A percentile compares a stretch with the other conserved stretches of the same genome.
These are phyloP conservation scores for Hypoxylon fuscum DNA, from an alignment of 495 filamentous ascomycete genomes.

Conservation along the genomic window DNA sequence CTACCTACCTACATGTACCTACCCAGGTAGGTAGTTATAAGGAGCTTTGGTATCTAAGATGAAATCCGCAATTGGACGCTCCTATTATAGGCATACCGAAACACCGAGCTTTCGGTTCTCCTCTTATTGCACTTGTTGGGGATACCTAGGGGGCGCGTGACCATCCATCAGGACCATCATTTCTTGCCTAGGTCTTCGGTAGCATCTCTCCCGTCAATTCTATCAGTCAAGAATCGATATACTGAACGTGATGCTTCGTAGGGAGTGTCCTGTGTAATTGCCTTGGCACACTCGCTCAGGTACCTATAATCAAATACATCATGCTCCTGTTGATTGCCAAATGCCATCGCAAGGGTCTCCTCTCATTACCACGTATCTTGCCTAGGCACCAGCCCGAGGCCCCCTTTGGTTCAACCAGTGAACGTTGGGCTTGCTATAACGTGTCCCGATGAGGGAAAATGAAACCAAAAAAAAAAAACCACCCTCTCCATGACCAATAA, in stretches of 20 bases:
- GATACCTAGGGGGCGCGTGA: constrained; percentile 26
- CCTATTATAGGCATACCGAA: constrained; percentile 35
- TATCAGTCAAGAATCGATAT: constrained; percentile 10
- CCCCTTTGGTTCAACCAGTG: constrained; percentile 35
- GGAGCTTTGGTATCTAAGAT: constrained; percentile 16
- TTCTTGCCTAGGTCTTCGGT: constrained; percentile 2
- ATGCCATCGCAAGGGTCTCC: constrained; percentile 11
- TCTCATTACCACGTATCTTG: constrained; percentile 28
- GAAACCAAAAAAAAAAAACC: not conserved
- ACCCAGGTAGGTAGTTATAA: constrained; percentile 10
- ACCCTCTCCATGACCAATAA: constrained; percentile 19
- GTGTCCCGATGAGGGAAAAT: constrained; percentile 1
- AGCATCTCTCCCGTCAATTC: constrained; percentile 2
- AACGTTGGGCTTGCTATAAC: constrained; percentile 28
- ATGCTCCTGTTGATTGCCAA: constrained; percentile 16
- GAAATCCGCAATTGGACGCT: constrained; percentile 25
- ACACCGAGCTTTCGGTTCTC: constrained; percentile 17
- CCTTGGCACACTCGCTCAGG: constrained; percentile 35
- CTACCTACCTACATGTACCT: too few species aligned
- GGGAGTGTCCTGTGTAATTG: constrained; percentile 18
- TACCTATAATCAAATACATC: constrained; percentile 26
- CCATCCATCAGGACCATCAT: constrained; percentile 6
- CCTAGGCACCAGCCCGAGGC: constrained; percentile 19
- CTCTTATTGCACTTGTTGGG: constrained; percentile 18
- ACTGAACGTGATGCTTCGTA: too few species aligned